Evolutionary conservation across 768 basidiomycete species (phyloP), one percentile per base, ranked within the genome.

Genomic region (Kondoa malvinella): DNA sequence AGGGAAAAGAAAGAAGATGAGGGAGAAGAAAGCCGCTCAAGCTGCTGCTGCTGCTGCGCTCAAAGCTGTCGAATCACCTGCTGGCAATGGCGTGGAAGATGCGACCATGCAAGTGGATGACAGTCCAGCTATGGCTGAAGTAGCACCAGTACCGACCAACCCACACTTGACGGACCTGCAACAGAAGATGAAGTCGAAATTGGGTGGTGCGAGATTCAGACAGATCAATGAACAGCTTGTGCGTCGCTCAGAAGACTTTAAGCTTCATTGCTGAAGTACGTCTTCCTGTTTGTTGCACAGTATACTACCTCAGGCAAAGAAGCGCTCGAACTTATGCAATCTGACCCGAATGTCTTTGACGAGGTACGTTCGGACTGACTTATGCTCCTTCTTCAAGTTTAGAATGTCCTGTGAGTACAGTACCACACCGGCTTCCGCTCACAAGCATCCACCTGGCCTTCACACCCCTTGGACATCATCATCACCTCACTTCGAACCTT

Each of bases 361-460:
- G 92, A 96, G 77, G 92, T 94, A 66, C 70, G 79, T 67, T 67
- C 25, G 27, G 26, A 15, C n/a, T 31, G 34, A 32, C 3, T 59
- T 4, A 69, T 4, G 14, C 25, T 2, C 25, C 31, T 26, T 21
- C 0, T 17, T 17, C 15, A 2, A 3, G 0, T 0, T 26, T 21
- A 50, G 40, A 8, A 8, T 8, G 21, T 50, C 40, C 21, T 50
- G 21, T 50, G 3, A 16, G 56, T 14, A 25, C 75, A 97, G 92
- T 97, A 97, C 75, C 95, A 97, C 77, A 78, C 79, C 57, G 92
- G 92, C 1, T 96, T 97, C 78, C 85, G 92, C 27, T 84, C 84
- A 67, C 91, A 96, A 79, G 90, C 94, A 1, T 82, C 86, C 64
- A 84, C 86, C 1, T 97, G 95, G 95, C 94, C 94, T 1, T 85